Base-by-base conservation (phyloP, 2,329 filamentous ascomycete species). In the Nemania sp. region DNA sequence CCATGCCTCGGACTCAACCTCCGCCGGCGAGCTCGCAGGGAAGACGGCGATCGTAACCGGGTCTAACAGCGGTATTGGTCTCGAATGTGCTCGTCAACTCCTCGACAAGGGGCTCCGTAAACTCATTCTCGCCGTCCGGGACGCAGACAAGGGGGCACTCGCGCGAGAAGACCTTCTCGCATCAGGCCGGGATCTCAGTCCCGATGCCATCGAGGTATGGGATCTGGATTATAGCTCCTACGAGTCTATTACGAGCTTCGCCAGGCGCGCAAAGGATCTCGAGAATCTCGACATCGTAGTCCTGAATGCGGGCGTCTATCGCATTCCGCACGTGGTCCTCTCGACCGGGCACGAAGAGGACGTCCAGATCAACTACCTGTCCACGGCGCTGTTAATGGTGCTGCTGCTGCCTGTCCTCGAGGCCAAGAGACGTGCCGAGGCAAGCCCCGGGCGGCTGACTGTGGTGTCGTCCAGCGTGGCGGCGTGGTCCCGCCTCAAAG, bases 281-380 rank as follows among this genome's bases (percentile, higher is more conserved):
- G 49, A 76, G 0, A 76, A 76, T 15, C 68, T 85, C 15, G 82
- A 85, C 67, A 77, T 79, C 22, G 78, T 77, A 8, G 76, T 85
- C 38, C 73, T 81, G 15, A 85, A 76, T 58, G 75, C 76, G 1
- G 76, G 81, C 0, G 15, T 74, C 24, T 61, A 49, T 8, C 67
- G 62, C 68, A 82, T 32, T 72, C 47, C 26, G 1, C 51, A 43
- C n/a, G 51, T 35, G 1, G 32, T 63, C 15, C 22, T 66, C 24
- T 24, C 58, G 13, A 69, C 67, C 4, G 63, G 63, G 3, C 75
- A 80, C 0, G 86, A 88, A 70, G 76, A 77, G 32, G 81, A 78
- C 2, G 73, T 88, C 49, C 85, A 85, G 0, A 80, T 84, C 51
- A 88, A 88, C 67, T 85, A 86, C n/a, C 78, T 88, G 64, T 83